These are phyloP conservation scores for Leishmania aethiopica DNA, from an alignment of 208 protist genomes.

Conservation along the genomic window DNA sequence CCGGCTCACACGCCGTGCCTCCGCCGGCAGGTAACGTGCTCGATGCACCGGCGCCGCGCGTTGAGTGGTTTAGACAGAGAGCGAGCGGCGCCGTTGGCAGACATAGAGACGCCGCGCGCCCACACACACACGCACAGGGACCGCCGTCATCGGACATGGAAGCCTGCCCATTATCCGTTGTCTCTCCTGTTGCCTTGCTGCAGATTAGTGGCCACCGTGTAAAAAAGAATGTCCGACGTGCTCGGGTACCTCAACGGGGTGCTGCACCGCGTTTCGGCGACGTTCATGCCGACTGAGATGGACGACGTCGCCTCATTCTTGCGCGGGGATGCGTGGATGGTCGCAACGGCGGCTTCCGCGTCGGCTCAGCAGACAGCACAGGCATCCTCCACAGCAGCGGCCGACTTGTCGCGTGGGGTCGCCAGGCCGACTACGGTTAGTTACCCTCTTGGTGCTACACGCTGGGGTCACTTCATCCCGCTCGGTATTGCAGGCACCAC, in stretches of 20 bases:
- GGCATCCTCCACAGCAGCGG: neutral
- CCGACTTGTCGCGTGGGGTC: neutral
- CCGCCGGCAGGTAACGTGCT: neutral
- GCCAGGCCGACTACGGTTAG: neutral
- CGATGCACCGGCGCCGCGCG: neutral
- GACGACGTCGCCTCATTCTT: slow-evolving; percentile 65
- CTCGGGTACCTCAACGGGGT: slow-evolving; percentile 53
- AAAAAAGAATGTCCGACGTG: slow-evolving; percentile 57
- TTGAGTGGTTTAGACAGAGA: neutral
- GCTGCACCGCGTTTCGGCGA: slow-evolving; percentile 47
- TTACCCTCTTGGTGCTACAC: slow-evolving; percentile 32
- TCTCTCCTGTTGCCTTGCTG: neutral
- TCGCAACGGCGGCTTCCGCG: slow-evolving; percentile 1
- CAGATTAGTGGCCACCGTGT: neutral
- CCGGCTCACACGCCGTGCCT: neutral
- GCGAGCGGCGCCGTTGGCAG: neutral
- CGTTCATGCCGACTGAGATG: slow-evolving; percentile 64
- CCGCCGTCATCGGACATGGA: neutral
- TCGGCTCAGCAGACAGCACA: neutral
- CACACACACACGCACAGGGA: neutral
- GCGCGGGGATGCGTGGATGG: slow-evolving; percentile 25
- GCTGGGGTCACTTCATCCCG: slow-evolving; percentile 60
- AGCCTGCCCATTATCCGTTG: neutral
- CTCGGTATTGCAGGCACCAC: slow-evolving; percentile 61
- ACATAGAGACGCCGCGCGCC: neutral